Evolutionary conservation across 1,284 basidiomycete genomes (phyloP).

Genomic region (Takashimella koratensis): DNA sequence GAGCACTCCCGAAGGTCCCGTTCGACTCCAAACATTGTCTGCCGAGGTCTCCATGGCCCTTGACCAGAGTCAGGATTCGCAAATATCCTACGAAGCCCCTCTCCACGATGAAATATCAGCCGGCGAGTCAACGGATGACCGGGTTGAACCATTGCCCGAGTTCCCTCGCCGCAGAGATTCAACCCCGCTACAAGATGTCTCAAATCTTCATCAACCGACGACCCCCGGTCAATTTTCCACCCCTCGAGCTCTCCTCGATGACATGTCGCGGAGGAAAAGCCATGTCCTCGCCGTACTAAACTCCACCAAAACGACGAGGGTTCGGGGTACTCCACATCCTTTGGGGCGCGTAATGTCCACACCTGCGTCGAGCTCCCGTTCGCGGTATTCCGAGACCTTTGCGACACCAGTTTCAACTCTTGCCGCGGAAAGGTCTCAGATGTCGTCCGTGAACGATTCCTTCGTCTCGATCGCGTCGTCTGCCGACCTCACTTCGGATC

Average conservation of each 20-base stretch:
- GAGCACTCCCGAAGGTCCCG: slow-evolving; percentile 39
- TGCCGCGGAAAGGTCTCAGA: slow-evolving; percentile 6
- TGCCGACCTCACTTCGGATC: slow-evolving; percentile 45
- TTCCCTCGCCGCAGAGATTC: too few relatives aligned
- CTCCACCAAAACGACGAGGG: slow-evolving; percentile 26
- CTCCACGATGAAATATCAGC: too few relatives aligned
- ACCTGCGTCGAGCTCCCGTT: neutral
- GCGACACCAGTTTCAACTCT: slow-evolving; percentile 1
- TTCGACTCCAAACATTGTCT: slow-evolving; percentile 2
- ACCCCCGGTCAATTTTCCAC: slow-evolving; percentile 24
- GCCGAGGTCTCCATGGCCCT: slow-evolving; percentile 9
- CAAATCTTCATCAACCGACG: neutral
- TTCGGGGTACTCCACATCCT: slow-evolving; percentile 38
- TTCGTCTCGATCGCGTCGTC: slow-evolving; percentile 47
- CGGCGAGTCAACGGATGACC: too few relatives aligned
- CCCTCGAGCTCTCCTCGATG: slow-evolving; percentile 34
- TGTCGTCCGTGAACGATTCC: slow-evolving; percentile 30
- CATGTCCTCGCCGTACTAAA: slow-evolving; percentile 40
- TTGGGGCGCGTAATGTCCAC: slow-evolving; percentile 20
- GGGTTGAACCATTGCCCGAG: too few relatives aligned
- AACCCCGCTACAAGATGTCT: neutral
- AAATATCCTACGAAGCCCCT: too few relatives aligned
- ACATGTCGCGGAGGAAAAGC: slow-evolving; percentile 35
- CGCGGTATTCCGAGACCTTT: neutral
- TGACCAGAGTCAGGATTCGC: neutral